Conservation (phyloP, 2,329 filamentous ascomycete genomes). For the Neonectria sp. region DNA sequence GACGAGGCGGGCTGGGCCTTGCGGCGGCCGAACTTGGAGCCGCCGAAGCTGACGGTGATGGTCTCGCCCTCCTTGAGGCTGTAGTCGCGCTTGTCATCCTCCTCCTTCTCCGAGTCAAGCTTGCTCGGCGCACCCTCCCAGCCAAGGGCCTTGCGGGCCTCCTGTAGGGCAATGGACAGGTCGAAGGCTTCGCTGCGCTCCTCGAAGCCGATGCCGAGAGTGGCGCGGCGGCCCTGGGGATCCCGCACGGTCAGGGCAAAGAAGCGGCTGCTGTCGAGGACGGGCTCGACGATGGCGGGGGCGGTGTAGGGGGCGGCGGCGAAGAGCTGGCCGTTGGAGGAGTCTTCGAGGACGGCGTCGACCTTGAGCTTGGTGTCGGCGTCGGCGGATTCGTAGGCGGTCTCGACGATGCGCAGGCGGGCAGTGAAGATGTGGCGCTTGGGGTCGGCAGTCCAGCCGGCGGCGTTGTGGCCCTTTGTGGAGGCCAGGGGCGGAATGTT, state of each 20-base stretch:
- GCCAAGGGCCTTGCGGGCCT: slow-evolving; percentile 79
- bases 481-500: slow-evolving; percentile 85
- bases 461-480: slow-evolving; percentile 84
- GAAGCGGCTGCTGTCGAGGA: slow-evolving; percentile 85
- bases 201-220: slow-evolving; percentile 89
- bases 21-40: slow-evolving; percentile 66
- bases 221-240: slow-evolving; percentile 80
- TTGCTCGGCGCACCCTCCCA: slow-evolving; percentile 63
- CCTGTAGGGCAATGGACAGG: slow-evolving; percentile 85
- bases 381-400: slow-evolving; percentile 65
- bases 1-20: slow-evolving; percentile 53
- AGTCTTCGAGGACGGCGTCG: slow-evolving; percentile 86
- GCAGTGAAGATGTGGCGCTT: slow-evolving; percentile 88
- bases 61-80: slow-evolving; percentile 92
- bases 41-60: slow-evolving; percentile 84
- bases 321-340: slow-evolving; percentile 80
- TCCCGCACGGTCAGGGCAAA: slow-evolving; percentile 88
- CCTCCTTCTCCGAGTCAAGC: slow-evolving; percentile 54
- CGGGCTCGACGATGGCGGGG: slow-evolving; percentile 78
- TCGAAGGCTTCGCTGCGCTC: slow-evolving; percentile 90
- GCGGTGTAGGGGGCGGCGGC: slow-evolving; percentile 85
- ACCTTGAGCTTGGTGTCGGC: slow-evolving; percentile 73
- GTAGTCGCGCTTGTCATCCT: slow-evolving; percentile 71
- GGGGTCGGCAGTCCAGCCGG: slow-evolving; percentile 81
- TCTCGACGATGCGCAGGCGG: slow-evolving; percentile 84